These are phyloP conservation scores for Botrytis squamosa DNA, from an alignment of 2,329 filamentous ascomycete genomes.

Conservation along the genomic window DNA sequence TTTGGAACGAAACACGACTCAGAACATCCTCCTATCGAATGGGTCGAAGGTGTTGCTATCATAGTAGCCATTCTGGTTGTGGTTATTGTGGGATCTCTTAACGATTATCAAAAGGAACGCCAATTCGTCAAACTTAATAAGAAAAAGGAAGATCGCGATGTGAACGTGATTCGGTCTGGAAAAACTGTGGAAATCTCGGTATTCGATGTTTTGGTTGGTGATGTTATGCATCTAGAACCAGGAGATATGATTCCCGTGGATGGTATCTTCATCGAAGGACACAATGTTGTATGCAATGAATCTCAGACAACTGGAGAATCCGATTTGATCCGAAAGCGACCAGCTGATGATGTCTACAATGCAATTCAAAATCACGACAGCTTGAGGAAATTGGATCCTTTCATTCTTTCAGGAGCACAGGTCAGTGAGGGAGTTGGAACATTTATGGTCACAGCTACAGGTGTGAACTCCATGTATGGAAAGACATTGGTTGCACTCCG, in stretches of 20 bases:
- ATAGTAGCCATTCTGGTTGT: constrained; percentile 75
- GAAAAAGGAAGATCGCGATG: constrained; percentile 72
- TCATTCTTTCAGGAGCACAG: constrained; percentile 77
- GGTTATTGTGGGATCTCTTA: constrained; percentile 72
- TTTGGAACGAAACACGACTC: constrained; percentile 53
- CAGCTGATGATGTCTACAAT: constrained; percentile 62
- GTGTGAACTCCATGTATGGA: constrained; percentile 71
- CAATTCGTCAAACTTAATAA: constrained; percentile 79
- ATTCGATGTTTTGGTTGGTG: constrained; percentile 70
- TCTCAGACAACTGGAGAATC: constrained; percentile 77
- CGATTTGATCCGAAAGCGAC: constrained; percentile 66
- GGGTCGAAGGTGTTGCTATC: constrained; percentile 81
- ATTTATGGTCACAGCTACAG: constrained; percentile 73
- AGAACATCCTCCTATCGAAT: constrained; percentile 59
- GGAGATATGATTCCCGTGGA: constrained; percentile 72
- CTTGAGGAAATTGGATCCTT: constrained; percentile 69
- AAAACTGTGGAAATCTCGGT: constrained; percentile 67
- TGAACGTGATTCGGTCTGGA: constrained; percentile 76
- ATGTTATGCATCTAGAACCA: constrained; percentile 70
- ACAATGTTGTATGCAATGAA: constrained; percentile 69
- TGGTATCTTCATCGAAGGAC: constrained; percentile 66
- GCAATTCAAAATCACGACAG: constrained; percentile 60
- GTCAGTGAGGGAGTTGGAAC: constrained; percentile 73
- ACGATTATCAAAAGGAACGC: constrained; percentile 79
- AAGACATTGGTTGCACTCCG: constrained; percentile 77